Base-by-base conservation (phyloP, 1,284 basidiomycete genomes). In the Moesziomyces sp. region DNA sequence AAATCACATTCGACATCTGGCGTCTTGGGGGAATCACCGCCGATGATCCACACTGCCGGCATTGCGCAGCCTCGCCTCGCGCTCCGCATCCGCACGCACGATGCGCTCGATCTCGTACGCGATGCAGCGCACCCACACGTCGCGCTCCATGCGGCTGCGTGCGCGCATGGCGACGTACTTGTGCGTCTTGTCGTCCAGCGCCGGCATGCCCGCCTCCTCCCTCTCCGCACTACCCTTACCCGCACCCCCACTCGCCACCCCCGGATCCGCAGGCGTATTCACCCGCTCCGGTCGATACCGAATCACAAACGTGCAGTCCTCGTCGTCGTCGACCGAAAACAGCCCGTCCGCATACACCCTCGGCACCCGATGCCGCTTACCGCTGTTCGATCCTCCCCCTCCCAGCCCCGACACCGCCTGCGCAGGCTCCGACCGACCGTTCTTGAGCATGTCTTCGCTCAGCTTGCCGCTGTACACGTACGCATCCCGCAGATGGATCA, bases 91-190 rank as follows among this genome's bases (percentile, higher is more conserved):
- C 10, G 78, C 70, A 11, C 85, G 72, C 11, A 79, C 78, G 30
- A 91, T 84, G 84, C 89, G 91, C 84, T 94, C 93, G 60, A 94
- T 92, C 86, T 93, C 92, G 55, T 87, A 88, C 72, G 91, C 91
- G 74, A 94, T 85, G 18, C 91, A 91, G 89, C 91, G 93, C 78
- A 92, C 92, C 93, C 93, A 94, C 24, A 90, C 87, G 82, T 94
- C 93, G 28, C 93, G 86, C 83, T 94, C 93, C 46, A 93, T 85
- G 81, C 89, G 89, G 82, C 89, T 92, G 80, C 93, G 86, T 49
- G 91, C 90, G 60, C 90, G 88, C 77, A 92, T 91, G 5, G 93
- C 87, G 21, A 88, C 81, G 62, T 89, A 77, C 79, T 90, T 90
- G 65, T 89, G 86, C 47, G 68, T 54, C 80, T 90, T 90, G 48